A percentile compares a stretch with the other conserved stretches of the same genome.
Evolutionary conservation across 176 grass and related monocot species (phyloP).

Genomic region (Dendrocalamus sinicus): DNA sequence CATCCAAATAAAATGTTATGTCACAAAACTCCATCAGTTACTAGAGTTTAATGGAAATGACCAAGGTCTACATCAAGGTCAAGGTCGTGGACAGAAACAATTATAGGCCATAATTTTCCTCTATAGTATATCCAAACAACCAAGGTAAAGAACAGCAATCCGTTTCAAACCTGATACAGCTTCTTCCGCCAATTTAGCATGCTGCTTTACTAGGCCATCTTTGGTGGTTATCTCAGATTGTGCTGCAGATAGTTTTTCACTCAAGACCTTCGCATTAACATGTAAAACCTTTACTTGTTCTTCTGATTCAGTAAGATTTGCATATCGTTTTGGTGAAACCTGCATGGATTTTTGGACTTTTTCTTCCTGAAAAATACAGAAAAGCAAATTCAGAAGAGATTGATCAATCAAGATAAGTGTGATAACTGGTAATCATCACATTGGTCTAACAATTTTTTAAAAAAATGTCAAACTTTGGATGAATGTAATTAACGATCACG

Average conservation of each 20-base stretch:
- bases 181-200: slow-evolving; percentile 99
- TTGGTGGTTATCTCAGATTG: slow-evolving; percentile 91
- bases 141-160: slow-evolving; percentile 31
- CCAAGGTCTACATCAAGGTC: neutral
- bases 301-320: slow-evolving; percentile 78
- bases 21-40: slow-evolving; percentile 7
- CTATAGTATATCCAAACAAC: slow-evolving; percentile 19
- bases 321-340: slow-evolving; percentile 82
- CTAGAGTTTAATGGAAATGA: slow-evolving; percentile 7
- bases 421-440: slow-evolving; percentile 57
- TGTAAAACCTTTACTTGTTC: slow-evolving; percentile 75
- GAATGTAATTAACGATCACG: neutral
- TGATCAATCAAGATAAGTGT: neutral
- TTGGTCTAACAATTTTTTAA: slow-evolving; percentile 38
- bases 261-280: slow-evolving; percentile 61
- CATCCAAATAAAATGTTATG: neutral
- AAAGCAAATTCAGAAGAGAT: slow-evolving; percentile 41
- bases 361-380: slow-evolving; percentile 69
- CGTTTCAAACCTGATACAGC: slow-evolving; percentile 81
- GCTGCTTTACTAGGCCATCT: slow-evolving; percentile 93
- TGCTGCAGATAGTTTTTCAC: slow-evolving; percentile 71
- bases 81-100: neutral
- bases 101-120: neutral
- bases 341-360: slow-evolving; percentile 69
- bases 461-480: slow-evolving; percentile 23